These are phyloP conservation scores for Triticum timopheevii DNA, from an alignment of 176 grass and related monocot genomes.

Conservation along the genomic window DNA sequence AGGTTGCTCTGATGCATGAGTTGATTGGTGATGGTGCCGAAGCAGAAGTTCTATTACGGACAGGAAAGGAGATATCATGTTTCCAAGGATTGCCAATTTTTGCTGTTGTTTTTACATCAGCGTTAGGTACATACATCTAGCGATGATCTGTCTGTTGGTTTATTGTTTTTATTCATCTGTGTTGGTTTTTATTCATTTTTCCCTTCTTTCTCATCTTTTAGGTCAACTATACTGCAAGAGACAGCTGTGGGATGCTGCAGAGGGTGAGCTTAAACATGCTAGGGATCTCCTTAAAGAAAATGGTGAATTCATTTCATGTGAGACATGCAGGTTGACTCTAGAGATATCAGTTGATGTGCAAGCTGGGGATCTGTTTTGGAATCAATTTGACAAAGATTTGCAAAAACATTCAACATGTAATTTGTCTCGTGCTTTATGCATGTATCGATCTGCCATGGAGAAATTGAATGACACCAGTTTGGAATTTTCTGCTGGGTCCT, in stretches of 20 bases:
- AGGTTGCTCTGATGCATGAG: constrained; percentile 74
- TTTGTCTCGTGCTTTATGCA: constrained; percentile 55
- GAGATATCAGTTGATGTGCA: constrained; percentile 66
- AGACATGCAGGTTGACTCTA: constrained; percentile 48
- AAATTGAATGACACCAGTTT: constrained; percentile 50
- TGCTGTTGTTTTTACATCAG: constrained; percentile 59
- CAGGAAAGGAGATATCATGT: constrained; percentile 72
- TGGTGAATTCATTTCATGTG: constrained; percentile 55
- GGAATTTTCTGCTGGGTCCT: constrained; percentile 20
- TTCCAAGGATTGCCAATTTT: constrained; percentile 54
- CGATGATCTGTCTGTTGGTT: not conserved
- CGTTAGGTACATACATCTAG: constrained; percentile 53
- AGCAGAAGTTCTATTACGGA: constrained; percentile 69
- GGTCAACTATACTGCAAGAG: constrained; percentile 80
- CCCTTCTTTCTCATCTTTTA: constrained; percentile 32
- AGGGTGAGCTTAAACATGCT: constrained; percentile 59
- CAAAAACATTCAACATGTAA: constrained; percentile 39
- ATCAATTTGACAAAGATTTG: constrained; percentile 46
- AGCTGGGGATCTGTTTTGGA: constrained; percentile 64
- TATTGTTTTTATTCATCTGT: not conserved
- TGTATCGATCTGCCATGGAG: constrained; percentile 58
- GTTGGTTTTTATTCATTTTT: not conserved
- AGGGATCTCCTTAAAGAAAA: constrained; percentile 48
- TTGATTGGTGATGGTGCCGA: constrained; percentile 70
- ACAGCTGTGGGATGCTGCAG: constrained; percentile 57